Conservation (phyloP, 768 basidiomycete species). For the Lentinula guzmanii region DNA sequence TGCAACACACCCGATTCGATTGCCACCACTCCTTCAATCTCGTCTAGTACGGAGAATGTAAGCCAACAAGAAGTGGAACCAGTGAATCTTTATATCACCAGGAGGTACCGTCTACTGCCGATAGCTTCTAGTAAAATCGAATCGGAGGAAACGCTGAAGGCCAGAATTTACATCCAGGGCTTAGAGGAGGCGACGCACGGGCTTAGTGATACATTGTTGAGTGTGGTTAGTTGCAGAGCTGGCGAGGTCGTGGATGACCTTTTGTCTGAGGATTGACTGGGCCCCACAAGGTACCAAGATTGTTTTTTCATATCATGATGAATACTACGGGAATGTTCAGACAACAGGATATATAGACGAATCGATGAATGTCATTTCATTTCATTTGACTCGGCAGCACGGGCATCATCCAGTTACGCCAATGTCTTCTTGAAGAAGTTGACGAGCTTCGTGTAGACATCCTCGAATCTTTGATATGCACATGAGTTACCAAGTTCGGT, state of each 20-base stretch:
- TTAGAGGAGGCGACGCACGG: constrained; percentile 35
- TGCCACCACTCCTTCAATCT: constrained; percentile 15
- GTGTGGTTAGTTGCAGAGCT: constrained; percentile 35
- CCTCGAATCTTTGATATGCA: constrained; percentile 32
- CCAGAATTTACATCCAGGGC: constrained; percentile 29
- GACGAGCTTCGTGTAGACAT: constrained; percentile 49
- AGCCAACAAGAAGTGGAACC: constrained; percentile 9
- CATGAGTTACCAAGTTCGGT: neutral
- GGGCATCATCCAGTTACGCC: neutral
- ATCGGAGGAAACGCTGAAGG: constrained; percentile 10
- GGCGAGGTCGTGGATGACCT: constrained; percentile 38
- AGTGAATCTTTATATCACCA: constrained; percentile 27
- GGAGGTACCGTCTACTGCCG: constrained; percentile 37
- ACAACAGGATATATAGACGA: neutral
- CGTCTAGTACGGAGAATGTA: constrained; percentile 5
- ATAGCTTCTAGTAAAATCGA: neutral
- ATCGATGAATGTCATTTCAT: neutral
- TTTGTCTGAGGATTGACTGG: neutral
- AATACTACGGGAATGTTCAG: neutral
- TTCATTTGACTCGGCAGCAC: neutral
- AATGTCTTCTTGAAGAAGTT: constrained; percentile 39
- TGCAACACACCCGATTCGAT: constrained; percentile 11
- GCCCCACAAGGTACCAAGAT: neutral
- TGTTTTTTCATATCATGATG: neutral
- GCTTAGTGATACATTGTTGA: constrained; percentile 40